Conservation (phyloP, 163 green algal genomes). For the Scenedesmus sp. region DNA sequence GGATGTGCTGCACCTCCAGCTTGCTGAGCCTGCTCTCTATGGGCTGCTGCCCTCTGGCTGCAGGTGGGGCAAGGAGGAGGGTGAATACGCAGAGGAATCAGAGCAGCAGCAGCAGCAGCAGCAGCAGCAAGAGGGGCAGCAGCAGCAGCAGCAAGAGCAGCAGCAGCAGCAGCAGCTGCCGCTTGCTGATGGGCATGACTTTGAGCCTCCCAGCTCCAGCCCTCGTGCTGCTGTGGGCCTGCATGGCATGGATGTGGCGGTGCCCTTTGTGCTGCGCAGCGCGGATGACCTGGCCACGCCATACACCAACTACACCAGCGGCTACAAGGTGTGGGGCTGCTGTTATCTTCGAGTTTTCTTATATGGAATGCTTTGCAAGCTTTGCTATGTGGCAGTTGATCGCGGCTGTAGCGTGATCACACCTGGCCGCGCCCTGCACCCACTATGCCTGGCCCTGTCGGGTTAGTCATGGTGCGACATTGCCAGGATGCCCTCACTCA, state of each 20-base stretch:
- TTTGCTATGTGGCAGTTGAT: no score
- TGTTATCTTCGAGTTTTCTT: background rate
- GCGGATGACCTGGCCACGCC: constrained; percentile 73
- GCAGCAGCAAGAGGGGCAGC: background rate
- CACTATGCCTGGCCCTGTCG: no score
- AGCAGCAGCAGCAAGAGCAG: constrained; percentile 13
- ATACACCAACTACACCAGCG: constrained; percentile 90
- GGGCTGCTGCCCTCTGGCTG: background rate
- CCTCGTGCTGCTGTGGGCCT: constrained; percentile 27
- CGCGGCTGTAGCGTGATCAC: no score
- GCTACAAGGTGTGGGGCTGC: constrained; percentile 67
- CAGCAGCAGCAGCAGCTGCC: constrained; percentile 26
- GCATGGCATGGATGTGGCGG: constrained; percentile 66
- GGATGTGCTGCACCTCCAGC: background rate
- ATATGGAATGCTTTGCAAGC: background rate
- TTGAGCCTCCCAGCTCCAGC: constrained; percentile 28
- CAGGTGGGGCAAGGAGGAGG: constrained; percentile 53
- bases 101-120: constrained; percentile 44
- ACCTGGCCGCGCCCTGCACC: no score
- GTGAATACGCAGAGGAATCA: constrained; percentile 41
- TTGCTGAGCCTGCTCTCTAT: background rate
- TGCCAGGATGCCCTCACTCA: no score
- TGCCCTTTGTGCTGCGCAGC: constrained; percentile 65
- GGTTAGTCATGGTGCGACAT: no score
- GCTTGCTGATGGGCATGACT: constrained; percentile 53